Conservation (phyloP, 306 rosid genomes). For the Medicago ruthenica region DNA sequence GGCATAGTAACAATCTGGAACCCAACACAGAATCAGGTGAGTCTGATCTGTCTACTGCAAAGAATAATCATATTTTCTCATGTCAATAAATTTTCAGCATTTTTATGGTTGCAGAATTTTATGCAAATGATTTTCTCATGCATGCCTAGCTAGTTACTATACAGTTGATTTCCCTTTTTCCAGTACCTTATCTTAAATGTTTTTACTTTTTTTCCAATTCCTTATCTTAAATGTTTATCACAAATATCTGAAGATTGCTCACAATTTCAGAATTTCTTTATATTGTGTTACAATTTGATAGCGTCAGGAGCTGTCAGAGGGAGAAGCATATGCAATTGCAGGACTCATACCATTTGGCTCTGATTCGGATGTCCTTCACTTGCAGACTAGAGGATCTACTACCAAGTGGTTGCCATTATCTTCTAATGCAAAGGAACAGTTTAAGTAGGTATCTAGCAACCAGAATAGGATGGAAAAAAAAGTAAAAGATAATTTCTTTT, state of each 20-base stretch:
- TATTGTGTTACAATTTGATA: slow-evolving; percentile 50
- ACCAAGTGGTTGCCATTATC: slow-evolving; percentile 78
- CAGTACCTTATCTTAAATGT: not conserved
- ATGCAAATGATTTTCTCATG: not conserved
- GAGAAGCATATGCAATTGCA: slow-evolving; percentile 71
- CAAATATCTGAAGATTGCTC: slow-evolving; percentile 33
- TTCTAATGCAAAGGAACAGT: slow-evolving; percentile 54
- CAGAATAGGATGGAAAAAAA: slow-evolving; percentile 17
- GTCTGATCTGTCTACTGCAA: slow-evolving; percentile 52
- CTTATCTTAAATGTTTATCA: slow-evolving; percentile 12
- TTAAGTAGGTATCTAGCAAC: slow-evolving; percentile 55
- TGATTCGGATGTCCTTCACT: slow-evolving; percentile 62
- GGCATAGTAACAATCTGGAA: slow-evolving; percentile 92
- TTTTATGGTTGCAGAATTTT: not conserved
- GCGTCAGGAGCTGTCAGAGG: slow-evolving; percentile 83
- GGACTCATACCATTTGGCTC: slow-evolving; percentile 71
- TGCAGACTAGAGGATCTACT: slow-evolving; percentile 76
- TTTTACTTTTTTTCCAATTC: slow-evolving; percentile 12
- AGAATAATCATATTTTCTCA: not conserved
- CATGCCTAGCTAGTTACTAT: slow-evolving; percentile 1
- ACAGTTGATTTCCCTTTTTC: slow-evolving; percentile 11
- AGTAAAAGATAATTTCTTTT: not conserved
- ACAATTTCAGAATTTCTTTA: slow-evolving; percentile 6
- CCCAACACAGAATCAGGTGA: slow-evolving; percentile 87
- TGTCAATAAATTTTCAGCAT: slow-evolving; percentile 26